Base-by-base conservation (phyloP, 75 land plant species). In the Ceratopteris richardii region DNA sequence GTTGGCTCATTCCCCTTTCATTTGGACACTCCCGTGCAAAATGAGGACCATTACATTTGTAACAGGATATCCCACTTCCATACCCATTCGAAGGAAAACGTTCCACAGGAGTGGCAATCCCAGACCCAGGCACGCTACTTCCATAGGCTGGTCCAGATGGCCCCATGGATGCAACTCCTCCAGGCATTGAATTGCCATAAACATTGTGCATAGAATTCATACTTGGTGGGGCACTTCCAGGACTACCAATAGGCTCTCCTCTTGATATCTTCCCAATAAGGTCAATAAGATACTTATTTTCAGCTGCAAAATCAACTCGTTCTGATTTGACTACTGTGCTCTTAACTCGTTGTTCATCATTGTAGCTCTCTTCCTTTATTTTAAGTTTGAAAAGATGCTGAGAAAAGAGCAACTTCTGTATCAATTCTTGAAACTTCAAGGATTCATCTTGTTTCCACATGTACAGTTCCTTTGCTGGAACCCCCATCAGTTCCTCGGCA, bases 301-400 rank as follows among this genome's bases (percentile, higher is more conserved):
- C 98, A 6, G 78, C 51, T 14, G 56, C 54, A 48, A 74, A 74
- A 58, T 80, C 82, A 14, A 85, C 29, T 40, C 54, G 76, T 31
- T 93, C 98, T 63, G 86, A 76, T 71, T 75, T 85, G 12, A 82
- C 63, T 21, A 93, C 83, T 24, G 77, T 85, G n/a, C 74, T 78
- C 51, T 83, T 93, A 0, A 88, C 81, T 54, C 87, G 75, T 28
- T 80, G 82, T 54, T 93, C 98, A 77, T 93, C 95, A 61, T 71
- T 80, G 58, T 65, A 88, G 22, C 68, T 79, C 65, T 93, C 98
- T 60, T 88, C 98, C 58, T 85, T 93, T 47, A 93, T 82, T 78
- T 85, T 93, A 68, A 93, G 56, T 75, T 85, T 93, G 71, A 93
- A 85, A 1, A 78, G 4, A 42, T 69, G 82, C 52, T 77, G 76